Evolutionary conservation across 805 yeast species (phyloP).

Genomic region (Zygotorulaspora chibaensis): DNA sequence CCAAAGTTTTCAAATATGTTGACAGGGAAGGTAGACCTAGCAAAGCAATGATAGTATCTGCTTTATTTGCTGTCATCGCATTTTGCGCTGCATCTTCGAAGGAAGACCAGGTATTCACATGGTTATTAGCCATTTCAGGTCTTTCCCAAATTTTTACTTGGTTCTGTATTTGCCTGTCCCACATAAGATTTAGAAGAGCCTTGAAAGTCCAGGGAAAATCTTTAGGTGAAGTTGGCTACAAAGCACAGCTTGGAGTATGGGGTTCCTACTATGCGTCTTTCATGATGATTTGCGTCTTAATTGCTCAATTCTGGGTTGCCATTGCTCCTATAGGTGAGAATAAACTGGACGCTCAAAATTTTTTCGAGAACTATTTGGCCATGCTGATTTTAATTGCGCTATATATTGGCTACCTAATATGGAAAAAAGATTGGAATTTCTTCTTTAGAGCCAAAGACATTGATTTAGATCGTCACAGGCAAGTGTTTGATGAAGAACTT

Average conservation of each 20-base stretch:
- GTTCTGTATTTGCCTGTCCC: slow-evolving; percentile 53
- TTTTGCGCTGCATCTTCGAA: slow-evolving; percentile 63
- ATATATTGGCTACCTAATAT: slow-evolving; percentile 44
- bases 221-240: slow-evolving; percentile 48
- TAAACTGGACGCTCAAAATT: slow-evolving; percentile 38
- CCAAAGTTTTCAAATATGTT: slow-evolving; percentile 50
- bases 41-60: slow-evolving; percentile 47
- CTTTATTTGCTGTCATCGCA: slow-evolving; percentile 55
- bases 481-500: slow-evolving; percentile 33
- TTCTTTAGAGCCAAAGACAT: slow-evolving; percentile 32
- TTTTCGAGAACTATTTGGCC: slow-evolving; percentile 46
- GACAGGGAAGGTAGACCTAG: slow-evolving; percentile 66
- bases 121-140: slow-evolving; percentile 62
- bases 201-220: slow-evolving; percentile 51
- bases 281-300: slow-evolving; percentile 46
- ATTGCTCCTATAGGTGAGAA: slow-evolving; percentile 46
- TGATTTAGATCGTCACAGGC: slow-evolving; percentile 32
- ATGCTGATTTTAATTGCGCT: slow-evolving; percentile 42
- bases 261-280: slow-evolving; percentile 51
- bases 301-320: slow-evolving; percentile 66
- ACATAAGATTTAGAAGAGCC: slow-evolving; percentile 57
- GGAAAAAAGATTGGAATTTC: slow-evolving; percentile 43
- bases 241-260: slow-evolving; percentile 46
- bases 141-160: slow-evolving; percentile 61
- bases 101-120: slow-evolving; percentile 54